Evolutionary conservation across 805 yeast genomes (phyloP).

Genomic region (Wickerhamomyces hampshirensis): DNA sequence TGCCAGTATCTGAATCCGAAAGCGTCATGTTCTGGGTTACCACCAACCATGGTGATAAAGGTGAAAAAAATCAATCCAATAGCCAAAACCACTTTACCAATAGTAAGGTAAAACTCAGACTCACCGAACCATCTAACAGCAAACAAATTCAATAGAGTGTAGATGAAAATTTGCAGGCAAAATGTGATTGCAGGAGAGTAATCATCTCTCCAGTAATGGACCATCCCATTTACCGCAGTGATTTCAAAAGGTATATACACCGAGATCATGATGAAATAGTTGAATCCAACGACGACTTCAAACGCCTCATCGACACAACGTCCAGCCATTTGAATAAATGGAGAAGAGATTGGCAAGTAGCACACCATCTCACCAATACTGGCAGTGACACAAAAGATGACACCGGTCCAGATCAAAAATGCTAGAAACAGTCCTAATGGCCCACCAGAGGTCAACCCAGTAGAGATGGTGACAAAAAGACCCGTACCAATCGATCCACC

Average conservation of each 20-base stretch:
- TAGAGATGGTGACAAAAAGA: slow-evolving; percentile 56
- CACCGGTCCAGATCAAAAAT: slow-evolving; percentile 58
- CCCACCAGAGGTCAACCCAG: slow-evolving; percentile 51
- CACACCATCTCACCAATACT: slow-evolving; percentile 64
- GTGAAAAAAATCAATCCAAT: slow-evolving; percentile 69
- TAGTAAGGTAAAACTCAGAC: slow-evolving; percentile 69
- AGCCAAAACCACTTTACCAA: slow-evolving; percentile 68
- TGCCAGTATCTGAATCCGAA: slow-evolving; percentile 56
- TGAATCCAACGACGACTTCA: slow-evolving; percentile 67
- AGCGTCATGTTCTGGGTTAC: slow-evolving; percentile 66
- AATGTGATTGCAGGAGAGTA: slow-evolving; percentile 68
- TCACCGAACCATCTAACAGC: slow-evolving; percentile 79
- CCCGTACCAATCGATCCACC: slow-evolving; percentile 70
- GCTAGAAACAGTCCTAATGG: slow-evolving; percentile 50
- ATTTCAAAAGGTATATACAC: slow-evolving; percentile 60
- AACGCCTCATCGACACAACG: slow-evolving; percentile 62
- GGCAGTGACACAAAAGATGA: slow-evolving; percentile 58
- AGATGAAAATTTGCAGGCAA: slow-evolving; percentile 59
- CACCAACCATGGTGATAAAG: slow-evolving; percentile 80
- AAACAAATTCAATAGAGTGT: slow-evolving; percentile 57
- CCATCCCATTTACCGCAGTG: slow-evolving; percentile 56
- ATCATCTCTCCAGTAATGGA: slow-evolving; percentile 74
- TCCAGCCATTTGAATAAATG: slow-evolving; percentile 58
- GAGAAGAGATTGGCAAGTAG: slow-evolving; percentile 55
- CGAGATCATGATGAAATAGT: slow-evolving; percentile 51